Evolutionary conservation across 495 filamentous ascomycete species (phyloP).

Genomic region (Lasiosphaeria miniovina): DNA sequence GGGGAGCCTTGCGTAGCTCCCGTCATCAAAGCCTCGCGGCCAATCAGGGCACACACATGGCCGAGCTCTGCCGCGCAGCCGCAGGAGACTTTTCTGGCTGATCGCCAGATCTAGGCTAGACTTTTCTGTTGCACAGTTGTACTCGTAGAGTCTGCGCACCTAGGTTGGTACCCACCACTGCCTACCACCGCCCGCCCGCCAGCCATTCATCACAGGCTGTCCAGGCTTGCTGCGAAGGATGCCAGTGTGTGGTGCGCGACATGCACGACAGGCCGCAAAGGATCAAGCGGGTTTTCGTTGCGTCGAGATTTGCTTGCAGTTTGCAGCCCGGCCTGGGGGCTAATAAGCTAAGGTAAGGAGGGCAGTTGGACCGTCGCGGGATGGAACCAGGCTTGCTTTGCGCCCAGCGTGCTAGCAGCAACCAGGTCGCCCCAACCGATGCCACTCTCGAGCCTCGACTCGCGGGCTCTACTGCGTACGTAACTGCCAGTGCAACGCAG

Average conservation of each 20-base stretch:
- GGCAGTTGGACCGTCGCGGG: not conserved
- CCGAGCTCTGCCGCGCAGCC: constrained; percentile 18
- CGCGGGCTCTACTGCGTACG: no score
- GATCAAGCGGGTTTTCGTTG: constrained; percentile 7
- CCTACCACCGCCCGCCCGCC: not conserved
- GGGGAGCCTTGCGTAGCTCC: constrained; percentile 8
- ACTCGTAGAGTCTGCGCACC: not conserved
- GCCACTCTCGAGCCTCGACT: no score
- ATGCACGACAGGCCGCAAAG: constrained; percentile 2
- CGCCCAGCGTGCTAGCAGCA: no score
- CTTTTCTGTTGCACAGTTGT: no score
- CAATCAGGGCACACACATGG: constrained; percentile 14
- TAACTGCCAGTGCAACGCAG: no score
- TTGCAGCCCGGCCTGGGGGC: not conserved
- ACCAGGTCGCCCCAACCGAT: no score
- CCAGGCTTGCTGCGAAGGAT: constrained; percentile 3
- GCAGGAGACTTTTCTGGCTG: constrained; percentile 19
- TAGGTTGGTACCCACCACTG: no score
- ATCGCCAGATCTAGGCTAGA: constrained; percentile 22
- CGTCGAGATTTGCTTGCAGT: not conserved
- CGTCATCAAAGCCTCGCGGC: constrained; percentile 10
- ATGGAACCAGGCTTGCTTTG: no score
- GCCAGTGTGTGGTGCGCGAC: not conserved
- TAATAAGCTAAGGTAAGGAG: not conserved
- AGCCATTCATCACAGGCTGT: no score